Conservation (phyloP, 2,329 filamentous ascomycete genomes). For the Pseudocercospora fijiensis region DNA sequence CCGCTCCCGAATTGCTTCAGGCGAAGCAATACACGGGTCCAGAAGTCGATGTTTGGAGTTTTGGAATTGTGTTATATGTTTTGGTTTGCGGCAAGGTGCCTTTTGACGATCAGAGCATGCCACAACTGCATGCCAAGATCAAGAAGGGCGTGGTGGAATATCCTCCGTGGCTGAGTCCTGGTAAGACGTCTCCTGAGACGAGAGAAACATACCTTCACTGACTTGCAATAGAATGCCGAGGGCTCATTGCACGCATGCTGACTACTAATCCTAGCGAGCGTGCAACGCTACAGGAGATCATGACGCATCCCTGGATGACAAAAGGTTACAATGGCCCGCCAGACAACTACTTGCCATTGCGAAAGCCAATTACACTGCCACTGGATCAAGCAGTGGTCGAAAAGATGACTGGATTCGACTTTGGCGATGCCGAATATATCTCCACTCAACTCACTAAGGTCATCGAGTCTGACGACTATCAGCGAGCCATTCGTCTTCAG, state of each 20-base stretch:
- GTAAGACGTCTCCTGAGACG: constrained; percentile 54
- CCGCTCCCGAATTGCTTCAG: constrained; percentile 89
- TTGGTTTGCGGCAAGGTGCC: constrained; percentile 96
- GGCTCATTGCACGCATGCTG: constrained; percentile 90
- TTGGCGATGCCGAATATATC: constrained; percentile 83
- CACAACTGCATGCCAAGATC: constrained; percentile 95
- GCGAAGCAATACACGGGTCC: constrained; percentile 93
- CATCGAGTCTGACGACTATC: constrained; percentile 93
- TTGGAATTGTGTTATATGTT: constrained; percentile 96
- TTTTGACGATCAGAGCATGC: constrained; percentile 99
- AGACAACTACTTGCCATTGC: constrained; percentile 80
- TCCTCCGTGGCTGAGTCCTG: constrained; percentile 84
- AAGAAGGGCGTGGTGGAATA: constrained; percentile 97
- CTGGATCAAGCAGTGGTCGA: constrained; percentile 80
- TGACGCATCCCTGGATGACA: constrained; percentile 92
- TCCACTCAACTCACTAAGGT: constrained; percentile 75
- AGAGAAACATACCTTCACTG: constrained; percentile 3
- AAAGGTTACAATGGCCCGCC: constrained; percentile 85
- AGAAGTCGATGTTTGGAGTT: constrained; percentile 98
- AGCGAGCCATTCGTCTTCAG: constrained; percentile 71
- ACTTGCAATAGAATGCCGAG: constrained; percentile 72
- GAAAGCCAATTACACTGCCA: constrained; percentile 82
- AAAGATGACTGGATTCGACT: constrained; percentile 98
- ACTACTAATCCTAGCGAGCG: constrained; percentile 89
- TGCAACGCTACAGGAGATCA: constrained; percentile 84